Conservation (phyloP, 2,329 filamentous ascomycete genomes). For the Colletotrichum orbiculare region DNA sequence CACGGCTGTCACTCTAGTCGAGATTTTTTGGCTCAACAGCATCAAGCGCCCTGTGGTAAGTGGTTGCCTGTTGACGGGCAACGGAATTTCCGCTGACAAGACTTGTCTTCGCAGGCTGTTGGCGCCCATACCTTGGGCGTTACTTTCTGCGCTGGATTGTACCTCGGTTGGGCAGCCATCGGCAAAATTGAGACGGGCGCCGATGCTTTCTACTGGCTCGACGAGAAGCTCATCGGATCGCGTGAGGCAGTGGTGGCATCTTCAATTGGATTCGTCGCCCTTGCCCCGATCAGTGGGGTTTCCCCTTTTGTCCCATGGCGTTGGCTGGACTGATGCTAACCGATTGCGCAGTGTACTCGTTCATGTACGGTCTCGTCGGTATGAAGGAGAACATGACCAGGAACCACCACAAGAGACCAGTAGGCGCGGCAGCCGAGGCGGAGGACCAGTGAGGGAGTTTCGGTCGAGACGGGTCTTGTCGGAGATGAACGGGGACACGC, state of each 20-base stretch:
- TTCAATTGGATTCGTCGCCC: conserved; percentile 55
- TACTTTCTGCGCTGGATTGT: conserved; percentile 53
- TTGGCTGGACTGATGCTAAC: conserved; percentile 18
- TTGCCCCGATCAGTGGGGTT: conserved; percentile 58
- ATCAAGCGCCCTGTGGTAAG: conserved; percentile 62
- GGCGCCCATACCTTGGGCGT: conserved; percentile 55
- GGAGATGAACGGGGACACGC: conserved; percentile 32
- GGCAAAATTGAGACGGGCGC: conserved; percentile 59
- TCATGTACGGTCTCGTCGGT: conserved; percentile 61
- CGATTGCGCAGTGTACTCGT: conserved; percentile 53
- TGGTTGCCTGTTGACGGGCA: neutral
- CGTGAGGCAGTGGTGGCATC: conserved; percentile 57
- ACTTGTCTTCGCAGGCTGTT: conserved; percentile 51
- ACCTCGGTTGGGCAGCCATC: conserved; percentile 61
- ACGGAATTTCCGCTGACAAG: conserved; percentile 32
- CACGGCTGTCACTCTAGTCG: conserved; percentile 55
- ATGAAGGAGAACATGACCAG: conserved; percentile 56
- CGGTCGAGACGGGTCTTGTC: conserved; percentile 35
- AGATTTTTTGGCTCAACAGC: conserved; percentile 63
- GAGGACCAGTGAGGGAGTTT: conserved; percentile 36
- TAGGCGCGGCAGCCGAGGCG: conserved; percentile 31
- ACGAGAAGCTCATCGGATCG: conserved; percentile 55
- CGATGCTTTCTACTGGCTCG: conserved; percentile 63
- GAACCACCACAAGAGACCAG: conserved; percentile 29
- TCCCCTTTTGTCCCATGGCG: conserved; percentile 9